Conservation (phyloP, 1,284 basidiomycete genomes). For the Mycena citricolor region DNA sequence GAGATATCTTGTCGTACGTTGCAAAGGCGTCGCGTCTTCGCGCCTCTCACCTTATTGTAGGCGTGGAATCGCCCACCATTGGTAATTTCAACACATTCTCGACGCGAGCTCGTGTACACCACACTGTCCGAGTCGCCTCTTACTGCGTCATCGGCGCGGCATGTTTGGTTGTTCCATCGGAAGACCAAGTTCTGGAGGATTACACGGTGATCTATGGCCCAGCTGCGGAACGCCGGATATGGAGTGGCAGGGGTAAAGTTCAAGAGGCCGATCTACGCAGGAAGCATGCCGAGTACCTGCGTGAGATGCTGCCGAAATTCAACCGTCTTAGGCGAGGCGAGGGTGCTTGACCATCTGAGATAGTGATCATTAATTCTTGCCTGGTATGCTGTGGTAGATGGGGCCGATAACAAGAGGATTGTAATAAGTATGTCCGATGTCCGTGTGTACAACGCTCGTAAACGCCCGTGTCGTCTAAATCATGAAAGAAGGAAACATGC, state of each 20-base stretch:
- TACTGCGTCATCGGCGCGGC: constrained; percentile 83
- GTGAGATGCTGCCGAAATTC: constrained; percentile 89
- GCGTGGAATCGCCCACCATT: constrained; percentile 80
- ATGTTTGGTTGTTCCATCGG: constrained; percentile 71
- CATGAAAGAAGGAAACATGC: no score
- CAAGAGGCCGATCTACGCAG: constrained; percentile 82
- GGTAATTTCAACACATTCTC: constrained; percentile 86
- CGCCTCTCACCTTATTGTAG: constrained; percentile 38
- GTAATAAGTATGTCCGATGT: constrained; percentile 3
- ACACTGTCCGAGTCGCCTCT: constrained; percentile 73
- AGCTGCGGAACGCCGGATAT: constrained; percentile 68
- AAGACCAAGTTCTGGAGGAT: constrained; percentile 78
- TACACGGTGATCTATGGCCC: constrained; percentile 85
- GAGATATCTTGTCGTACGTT: constrained; percentile 86
- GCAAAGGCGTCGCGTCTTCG: constrained; percentile 3
- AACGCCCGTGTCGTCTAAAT: no score
- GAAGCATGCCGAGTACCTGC: constrained; percentile 89
- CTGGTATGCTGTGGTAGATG: no score
- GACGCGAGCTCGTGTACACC: constrained; percentile 76
- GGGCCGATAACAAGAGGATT: not conserved
- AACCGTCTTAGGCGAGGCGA: constrained; percentile 69
- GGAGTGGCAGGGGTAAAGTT: constrained; percentile 83
- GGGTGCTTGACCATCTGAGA: constrained; percentile 36
- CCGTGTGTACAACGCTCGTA: no score
- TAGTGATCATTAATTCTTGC: not conserved